Evolutionary conservation across 2,329 filamentous ascomycete genomes (phyloP), one percentile per base, ranked within the genome.

Genomic region (Lithohypha guttulata): DNA sequence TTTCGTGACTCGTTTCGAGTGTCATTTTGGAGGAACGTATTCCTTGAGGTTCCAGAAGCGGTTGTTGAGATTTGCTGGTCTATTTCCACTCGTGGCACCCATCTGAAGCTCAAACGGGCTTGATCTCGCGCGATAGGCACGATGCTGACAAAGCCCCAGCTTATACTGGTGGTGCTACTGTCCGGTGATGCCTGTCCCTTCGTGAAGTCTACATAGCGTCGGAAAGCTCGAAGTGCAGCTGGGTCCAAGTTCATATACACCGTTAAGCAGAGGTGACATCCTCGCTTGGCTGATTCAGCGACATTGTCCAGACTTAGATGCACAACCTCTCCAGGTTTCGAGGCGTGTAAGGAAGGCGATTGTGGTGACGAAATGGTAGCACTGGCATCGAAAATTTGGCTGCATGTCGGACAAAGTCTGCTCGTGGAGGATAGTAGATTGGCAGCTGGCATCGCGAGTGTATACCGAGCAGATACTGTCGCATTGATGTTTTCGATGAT

Each of bases 171-270:
- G 21, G 19, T n/a, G n/a, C 18, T 40, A 22, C 21, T 40, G 17
- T 33, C 37, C 3, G 37, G 29, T 6, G 37, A 40, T 6, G 26
- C 26, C n/a, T 27, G 26, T n/a, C 35, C 35, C 15, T 22, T 11
- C 8, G 26, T 39, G 11, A 21, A 17, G 20, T 39, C 27, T 15
- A 31, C 20, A 31, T 34, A 42, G 14, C 35, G 26, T n/a, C 34
- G 35, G 19, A 50, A 50, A n/a, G 34, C 42, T 25, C 33, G 39
- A 30, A 50, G 48, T n/a, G 46, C 39, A 13, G 50, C 48, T 8
- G 49, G 49, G 32, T 52, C 48, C 18, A 52, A 45, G 37, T 45
- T 45, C 44, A 47, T 47, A 32, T 48, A 52, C 9, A 52, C 46
- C 3, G 49, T 52, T 31, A 52, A 34, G 40, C 49, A 52, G 11